These are phyloP conservation scores for Phytopythium kandeliae DNA, from an alignment of 352 stramenopile genomes.

Conservation along the genomic window DNA sequence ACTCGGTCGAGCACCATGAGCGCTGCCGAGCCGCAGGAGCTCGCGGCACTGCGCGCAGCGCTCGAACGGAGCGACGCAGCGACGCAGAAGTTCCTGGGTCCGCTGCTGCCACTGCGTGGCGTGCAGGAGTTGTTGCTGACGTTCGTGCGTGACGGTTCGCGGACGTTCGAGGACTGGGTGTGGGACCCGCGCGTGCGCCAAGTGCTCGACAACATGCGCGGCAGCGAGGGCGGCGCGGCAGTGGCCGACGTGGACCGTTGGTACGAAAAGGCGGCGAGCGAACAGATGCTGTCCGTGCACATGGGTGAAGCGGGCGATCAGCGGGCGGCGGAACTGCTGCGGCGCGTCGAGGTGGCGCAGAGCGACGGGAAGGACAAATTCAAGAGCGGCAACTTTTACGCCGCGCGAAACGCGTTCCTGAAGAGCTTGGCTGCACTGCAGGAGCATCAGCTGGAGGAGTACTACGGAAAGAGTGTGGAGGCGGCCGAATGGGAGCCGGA, in stretches of 20 bases:
- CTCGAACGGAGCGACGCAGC: conserved; percentile 38
- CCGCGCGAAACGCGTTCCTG: conserved; percentile 65
- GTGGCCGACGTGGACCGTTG: conserved; percentile 29
- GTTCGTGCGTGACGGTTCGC: conserved; percentile 53
- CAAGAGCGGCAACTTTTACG: conserved; percentile 47
- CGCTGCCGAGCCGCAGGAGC: conserved; percentile 14
- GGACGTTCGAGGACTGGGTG: conserved; percentile 69
- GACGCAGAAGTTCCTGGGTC: conserved; percentile 49
- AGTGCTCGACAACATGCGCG: conserved; percentile 41
- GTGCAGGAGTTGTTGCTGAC: conserved; percentile 69
- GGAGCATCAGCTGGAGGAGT: conserved; percentile 36
- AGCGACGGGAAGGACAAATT: conserved; percentile 68
- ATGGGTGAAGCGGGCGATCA: conserved; percentile 10
- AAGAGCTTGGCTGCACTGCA: conserved; percentile 31
- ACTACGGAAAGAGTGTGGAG: conserved; percentile 33
- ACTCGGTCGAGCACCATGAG: conserved; percentile 1
- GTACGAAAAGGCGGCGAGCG: conserved; percentile 30
- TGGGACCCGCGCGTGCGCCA: conserved; percentile 62
- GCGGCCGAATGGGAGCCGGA: conserved; percentile 37
- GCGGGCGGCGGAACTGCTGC: conserved; percentile 20
- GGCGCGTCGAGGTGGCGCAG: conserved; percentile 38
- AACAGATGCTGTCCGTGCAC: conserved; percentile 8
- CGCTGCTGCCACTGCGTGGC: conserved; percentile 47
- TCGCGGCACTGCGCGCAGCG: conserved; percentile 29
- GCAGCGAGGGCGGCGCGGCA: conserved; percentile 14